A percentile compares a stretch with the other conserved stretches of the same genome.
Conservation (phyloP, 2,329 filamentous ascomycete species). For the Colletotrichum sp. region DNA sequence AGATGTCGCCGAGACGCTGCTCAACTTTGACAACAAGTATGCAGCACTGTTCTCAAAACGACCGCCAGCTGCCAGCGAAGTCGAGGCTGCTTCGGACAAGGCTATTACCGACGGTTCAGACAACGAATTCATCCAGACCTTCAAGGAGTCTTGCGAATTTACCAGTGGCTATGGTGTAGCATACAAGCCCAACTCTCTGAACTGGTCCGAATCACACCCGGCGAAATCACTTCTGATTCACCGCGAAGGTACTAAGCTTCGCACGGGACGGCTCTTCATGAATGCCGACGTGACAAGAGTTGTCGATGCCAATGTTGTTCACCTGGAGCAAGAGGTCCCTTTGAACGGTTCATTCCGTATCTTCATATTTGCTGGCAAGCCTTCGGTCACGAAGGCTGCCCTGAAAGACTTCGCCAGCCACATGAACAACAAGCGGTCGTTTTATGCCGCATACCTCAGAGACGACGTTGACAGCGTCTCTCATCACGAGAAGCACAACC, state of each 20-base stretch:
- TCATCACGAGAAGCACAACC: conserved; percentile 83
- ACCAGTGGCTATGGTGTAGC: conserved; percentile 91
- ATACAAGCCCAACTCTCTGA: conserved; percentile 82
- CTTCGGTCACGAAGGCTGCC: conserved; percentile 63
- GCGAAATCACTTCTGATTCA: conserved; percentile 75
- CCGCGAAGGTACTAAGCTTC: conserved; percentile 67
- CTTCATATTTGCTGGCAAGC: conserved; percentile 82
- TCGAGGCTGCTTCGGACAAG: conserved; percentile 65
- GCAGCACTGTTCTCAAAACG: conserved; percentile 87
- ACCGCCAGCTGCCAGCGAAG: conserved; percentile 74
- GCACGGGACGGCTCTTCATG: conserved; percentile 76
- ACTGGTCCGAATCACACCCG: conserved; percentile 78
- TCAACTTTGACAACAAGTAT: conserved; percentile 88
- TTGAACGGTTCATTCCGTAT: conserved; percentile 88
- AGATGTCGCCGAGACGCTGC: conserved; percentile 80
- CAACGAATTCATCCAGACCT: conserved; percentile 86
- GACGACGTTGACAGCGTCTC: conserved; percentile 66
- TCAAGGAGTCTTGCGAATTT: conserved; percentile 91
- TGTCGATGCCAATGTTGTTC: conserved; percentile 86
- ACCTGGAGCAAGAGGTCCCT: conserved; percentile 88
- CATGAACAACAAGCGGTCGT: conserved; percentile 70
- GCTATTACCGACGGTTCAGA: conserved; percentile 48
- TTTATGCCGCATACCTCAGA: conserved; percentile 72
- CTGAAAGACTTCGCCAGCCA: conserved; percentile 73
- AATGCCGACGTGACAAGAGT: conserved; percentile 86